Evolutionary conservation across 1,139 yeast genomes (phyloP).

Genomic region (Scheffersomyces segobiensis): DNA sequence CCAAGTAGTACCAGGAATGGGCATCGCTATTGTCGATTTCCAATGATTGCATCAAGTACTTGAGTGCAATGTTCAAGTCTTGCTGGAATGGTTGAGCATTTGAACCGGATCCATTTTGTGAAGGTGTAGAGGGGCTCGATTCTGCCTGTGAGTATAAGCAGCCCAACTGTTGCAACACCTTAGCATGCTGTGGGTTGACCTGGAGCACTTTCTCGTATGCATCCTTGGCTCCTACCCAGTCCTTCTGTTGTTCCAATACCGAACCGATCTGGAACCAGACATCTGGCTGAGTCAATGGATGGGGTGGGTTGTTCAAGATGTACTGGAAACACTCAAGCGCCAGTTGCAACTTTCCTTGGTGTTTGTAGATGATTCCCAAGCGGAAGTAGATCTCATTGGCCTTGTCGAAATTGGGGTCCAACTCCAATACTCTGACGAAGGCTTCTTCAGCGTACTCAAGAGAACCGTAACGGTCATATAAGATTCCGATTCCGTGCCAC

Average conservation of each 20-base stretch:
- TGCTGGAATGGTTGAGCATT: slow-evolving; percentile 48
- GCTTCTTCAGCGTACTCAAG: slow-evolving; percentile 98
- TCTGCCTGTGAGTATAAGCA: slow-evolving; percentile 89
- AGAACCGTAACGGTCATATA: slow-evolving; percentile 94
- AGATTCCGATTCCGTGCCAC: slow-evolving; percentile 98
- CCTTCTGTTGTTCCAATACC: slow-evolving; percentile 91
- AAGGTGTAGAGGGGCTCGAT: slow-evolving; percentile 20
- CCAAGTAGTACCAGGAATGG: slow-evolving; percentile 94
- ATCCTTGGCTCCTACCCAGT: slow-evolving; percentile 87
- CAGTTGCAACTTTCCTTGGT: slow-evolving; percentile 82
- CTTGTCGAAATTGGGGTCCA: slow-evolving; percentile 95
- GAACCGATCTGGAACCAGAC: slow-evolving; percentile 98
- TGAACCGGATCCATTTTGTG: slow-evolving; percentile 4
- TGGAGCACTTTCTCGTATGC: slow-evolving; percentile 91
- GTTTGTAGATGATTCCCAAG: slow-evolving; percentile 95
- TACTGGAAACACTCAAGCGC: slow-evolving; percentile 94
- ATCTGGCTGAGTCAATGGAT: slow-evolving; percentile 93
- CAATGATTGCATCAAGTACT: slow-evolving; percentile 78
- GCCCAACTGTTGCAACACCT: slow-evolving; percentile 93
- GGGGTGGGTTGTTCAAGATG: slow-evolving; percentile 87
- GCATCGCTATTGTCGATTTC: slow-evolving; percentile 92
- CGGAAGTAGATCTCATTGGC: slow-evolving; percentile 95
- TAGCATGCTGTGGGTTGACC: slow-evolving; percentile 92
- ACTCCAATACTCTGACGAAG: slow-evolving; percentile 89
- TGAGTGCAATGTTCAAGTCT: slow-evolving; percentile 81